phyloP scores from a whole-genome alignment of 1,284 basidiomycete genomes.

The Trichosporon faecale region DNA sequence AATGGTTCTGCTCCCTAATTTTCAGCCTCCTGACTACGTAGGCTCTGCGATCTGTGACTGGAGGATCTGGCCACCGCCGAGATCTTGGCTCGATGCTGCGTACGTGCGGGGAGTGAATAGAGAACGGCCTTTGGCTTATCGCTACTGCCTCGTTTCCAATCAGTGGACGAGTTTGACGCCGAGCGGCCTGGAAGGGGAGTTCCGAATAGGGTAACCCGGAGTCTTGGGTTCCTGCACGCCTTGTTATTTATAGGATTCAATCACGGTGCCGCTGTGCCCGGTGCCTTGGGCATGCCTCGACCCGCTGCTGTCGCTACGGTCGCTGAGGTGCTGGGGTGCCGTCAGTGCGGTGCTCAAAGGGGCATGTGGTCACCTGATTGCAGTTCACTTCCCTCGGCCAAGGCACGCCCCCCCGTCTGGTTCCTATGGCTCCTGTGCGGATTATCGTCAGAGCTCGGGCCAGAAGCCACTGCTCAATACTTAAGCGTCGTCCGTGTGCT shows the following conservation, averaged over 20 bases:
- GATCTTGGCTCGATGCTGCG: not conserved
- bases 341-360: no score
- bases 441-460: no score
- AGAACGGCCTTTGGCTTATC: not conserved
- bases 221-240: not conserved
- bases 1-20: no score
- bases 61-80: not conserved
- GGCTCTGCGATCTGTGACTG: not conserved
- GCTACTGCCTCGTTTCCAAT: not conserved
- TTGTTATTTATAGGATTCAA: no score
- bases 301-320: no score
- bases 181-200: not conserved
- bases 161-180: not conserved
- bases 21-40: not conserved
- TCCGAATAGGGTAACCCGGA: not conserved
- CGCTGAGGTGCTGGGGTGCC: no score
- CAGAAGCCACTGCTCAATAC: no score
- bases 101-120: not conserved
- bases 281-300: not conserved
- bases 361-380: not conserved
- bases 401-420: not conserved
- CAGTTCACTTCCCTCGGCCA: not conserved
- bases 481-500: not conserved
- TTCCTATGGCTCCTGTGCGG: not conserved
- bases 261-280: not conserved